Evolutionary conservation across 371 early-diverging fungal species (phyloP).

Genomic region (Parasitella parasitica): DNA sequence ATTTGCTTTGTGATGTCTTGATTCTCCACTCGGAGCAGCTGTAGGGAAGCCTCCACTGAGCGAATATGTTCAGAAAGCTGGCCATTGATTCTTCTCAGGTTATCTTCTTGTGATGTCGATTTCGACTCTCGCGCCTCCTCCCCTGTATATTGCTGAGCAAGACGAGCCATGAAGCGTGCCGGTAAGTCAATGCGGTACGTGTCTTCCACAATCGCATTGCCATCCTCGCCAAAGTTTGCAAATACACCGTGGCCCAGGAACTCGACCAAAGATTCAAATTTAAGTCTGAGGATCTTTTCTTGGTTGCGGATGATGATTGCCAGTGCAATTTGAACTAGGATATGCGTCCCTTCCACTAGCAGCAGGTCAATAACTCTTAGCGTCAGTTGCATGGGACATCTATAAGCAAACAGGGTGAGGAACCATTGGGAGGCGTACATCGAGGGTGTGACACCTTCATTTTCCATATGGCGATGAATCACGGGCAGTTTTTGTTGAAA

Average conservation of each 20-base stretch:
- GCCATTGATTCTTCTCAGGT: constrained; percentile 68
- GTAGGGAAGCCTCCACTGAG: constrained; percentile 59
- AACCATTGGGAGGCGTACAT: constrained; percentile 89
- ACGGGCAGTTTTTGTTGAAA: constrained; percentile 72
- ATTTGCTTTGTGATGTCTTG: constrained; percentile 58
- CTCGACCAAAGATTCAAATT: constrained; percentile 81
- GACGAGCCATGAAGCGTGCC: constrained; percentile 28
- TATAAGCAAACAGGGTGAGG: constrained; percentile 82
- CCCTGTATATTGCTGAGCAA: constrained; percentile 37
- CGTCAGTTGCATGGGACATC: constrained; percentile 80
- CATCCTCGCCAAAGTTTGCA: constrained; percentile 56
- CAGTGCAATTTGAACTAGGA: constrained; percentile 79
- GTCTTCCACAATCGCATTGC: constrained; percentile 32
- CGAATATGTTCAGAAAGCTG: constrained; percentile 63
- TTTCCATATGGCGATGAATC: constrained; percentile 69
- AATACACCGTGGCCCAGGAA: constrained; percentile 82
- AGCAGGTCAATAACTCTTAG: constrained; percentile 89
- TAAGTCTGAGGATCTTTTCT: constrained; percentile 68
- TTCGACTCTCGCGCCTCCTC: constrained; percentile 44
- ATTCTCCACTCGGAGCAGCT: constrained; percentile 69
- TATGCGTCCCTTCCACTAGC: constrained; percentile 88
- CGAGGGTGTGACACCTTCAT: constrained; percentile 69
- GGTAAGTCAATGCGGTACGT: constrained; percentile 50
- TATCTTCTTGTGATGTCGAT: constrained; percentile 48
- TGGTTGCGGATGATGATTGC: constrained; percentile 83